Percentiles rank a stretch among this genome's conserved stretches.
phyloP scores from a whole-genome alignment of 768 basidiomycete genomes.

The Dacryopinax spathularia region DNA sequence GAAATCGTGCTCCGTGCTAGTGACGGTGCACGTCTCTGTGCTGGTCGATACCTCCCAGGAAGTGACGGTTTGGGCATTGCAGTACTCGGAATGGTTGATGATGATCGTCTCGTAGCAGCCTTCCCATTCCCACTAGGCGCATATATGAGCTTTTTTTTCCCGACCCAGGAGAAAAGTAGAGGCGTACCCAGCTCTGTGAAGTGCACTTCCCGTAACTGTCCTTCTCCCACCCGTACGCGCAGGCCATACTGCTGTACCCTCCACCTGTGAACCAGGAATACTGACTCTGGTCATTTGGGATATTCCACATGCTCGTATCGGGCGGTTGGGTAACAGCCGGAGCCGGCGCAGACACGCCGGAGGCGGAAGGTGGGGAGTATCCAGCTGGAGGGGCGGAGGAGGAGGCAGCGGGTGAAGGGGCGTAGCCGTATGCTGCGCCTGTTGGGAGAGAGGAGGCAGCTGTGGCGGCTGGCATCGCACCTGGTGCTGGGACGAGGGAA shows the following conservation, averaged over 20 bases:
- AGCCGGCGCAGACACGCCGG: slow-evolving; percentile 2
- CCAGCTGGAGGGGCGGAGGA: slow-evolving; percentile 13
- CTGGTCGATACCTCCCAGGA: not conserved
- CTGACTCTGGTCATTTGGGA: slow-evolving; percentile 32
- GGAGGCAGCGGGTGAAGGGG: slow-evolving; percentile 18
- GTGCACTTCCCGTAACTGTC: slow-evolving; percentile 41
- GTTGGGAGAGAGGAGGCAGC: slow-evolving; percentile 22
- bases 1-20: slow-evolving; percentile 7
- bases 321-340: slow-evolving; percentile 17
- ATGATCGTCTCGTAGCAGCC: slow-evolving; percentile 54
- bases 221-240: slow-evolving; percentile 58
- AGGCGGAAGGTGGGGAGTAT: slow-evolving; percentile 7
- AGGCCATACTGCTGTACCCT: slow-evolving; percentile 51
- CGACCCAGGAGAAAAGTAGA: not conserved
- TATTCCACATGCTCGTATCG: slow-evolving; percentile 26
- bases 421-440: slow-evolving; percentile 24
- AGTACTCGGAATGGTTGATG: slow-evolving; percentile 30
- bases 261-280: slow-evolving; percentile 47
- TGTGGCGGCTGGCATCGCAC: slow-evolving; percentile 19
- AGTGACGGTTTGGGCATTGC: not conserved
- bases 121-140: slow-evolving; percentile 20
- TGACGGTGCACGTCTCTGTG: slow-evolving; percentile 9
- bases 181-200: slow-evolving; percentile 44
- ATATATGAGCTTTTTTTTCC: not conserved
- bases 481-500: not conserved